phyloP scores from a whole-genome alignment of 2,329 filamentous ascomycete species.

The Myriosclerotinia duriaeana region DNA sequence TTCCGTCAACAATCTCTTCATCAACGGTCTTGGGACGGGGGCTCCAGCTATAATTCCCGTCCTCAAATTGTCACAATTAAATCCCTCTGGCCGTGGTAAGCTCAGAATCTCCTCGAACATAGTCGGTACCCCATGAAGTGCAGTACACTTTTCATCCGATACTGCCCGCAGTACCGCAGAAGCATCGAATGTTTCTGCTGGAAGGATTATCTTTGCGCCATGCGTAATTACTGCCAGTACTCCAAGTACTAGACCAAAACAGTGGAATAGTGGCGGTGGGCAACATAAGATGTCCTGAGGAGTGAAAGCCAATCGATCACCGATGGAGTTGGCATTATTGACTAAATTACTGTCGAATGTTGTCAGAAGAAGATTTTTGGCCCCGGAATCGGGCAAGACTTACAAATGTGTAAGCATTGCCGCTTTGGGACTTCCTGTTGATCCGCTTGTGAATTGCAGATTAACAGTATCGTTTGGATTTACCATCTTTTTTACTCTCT shows the following conservation, averaged over 20 bases:
- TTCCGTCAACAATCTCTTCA: constrained; percentile 68
- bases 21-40: constrained; percentile 71
- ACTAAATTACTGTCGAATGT: constrained; percentile 32
- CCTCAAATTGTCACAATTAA: constrained; percentile 53
- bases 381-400: neutral
- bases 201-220: constrained; percentile 73
- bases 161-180: constrained; percentile 65
- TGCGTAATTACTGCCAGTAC: constrained; percentile 15
- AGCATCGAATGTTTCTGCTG: constrained; percentile 71
- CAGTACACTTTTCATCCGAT: constrained; percentile 66
- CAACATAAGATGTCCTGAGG: constrained; percentile 71
- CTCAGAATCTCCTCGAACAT: constrained; percentile 51
- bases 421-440: constrained; percentile 70
- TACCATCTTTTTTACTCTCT: constrained; percentile 54
- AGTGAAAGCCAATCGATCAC: constrained; percentile 53
- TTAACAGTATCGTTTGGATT: constrained; percentile 69
- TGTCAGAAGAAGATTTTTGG: neutral
- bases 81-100: constrained; percentile 25
- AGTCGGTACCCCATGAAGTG: constrained; percentile 76
- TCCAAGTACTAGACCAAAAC: constrained; percentile 76
- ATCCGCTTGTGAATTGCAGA: constrained; percentile 74
- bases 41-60: constrained; percentile 80
- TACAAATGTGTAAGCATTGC: constrained; percentile 63
- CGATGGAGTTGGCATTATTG: constrained; percentile 34
- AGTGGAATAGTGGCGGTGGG: constrained; percentile 76